These are phyloP conservation scores for Magnaporthales sp. DNA, from an alignment of 2,329 filamentous ascomycete species.

Conservation along the genomic window DNA sequence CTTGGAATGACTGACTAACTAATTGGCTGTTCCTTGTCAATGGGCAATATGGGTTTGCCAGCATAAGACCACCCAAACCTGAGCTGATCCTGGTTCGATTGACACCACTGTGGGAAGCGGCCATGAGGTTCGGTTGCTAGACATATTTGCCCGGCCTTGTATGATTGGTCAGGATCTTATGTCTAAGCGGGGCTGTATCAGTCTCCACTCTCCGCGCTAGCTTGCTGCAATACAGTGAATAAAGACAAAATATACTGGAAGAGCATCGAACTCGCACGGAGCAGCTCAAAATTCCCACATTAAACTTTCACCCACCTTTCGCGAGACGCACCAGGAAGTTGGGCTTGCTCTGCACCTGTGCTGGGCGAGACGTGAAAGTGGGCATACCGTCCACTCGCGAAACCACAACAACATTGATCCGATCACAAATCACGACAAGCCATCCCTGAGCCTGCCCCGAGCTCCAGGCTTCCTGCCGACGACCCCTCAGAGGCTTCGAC, in stretches of 20 bases:
- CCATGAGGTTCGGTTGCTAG: neutral
- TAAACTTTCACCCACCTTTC: slow-evolving; percentile 5
- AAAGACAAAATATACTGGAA: too few relatives aligned
- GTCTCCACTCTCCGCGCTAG: neutral
- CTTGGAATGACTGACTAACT: neutral
- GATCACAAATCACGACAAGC: neutral
- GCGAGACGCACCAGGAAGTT: neutral
- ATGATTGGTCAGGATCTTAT: neutral
- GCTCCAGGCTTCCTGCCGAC: neutral
- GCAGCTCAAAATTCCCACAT: neutral
- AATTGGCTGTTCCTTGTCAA: neutral
- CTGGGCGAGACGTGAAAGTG: slow-evolving; percentile 1
- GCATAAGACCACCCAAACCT: neutral
- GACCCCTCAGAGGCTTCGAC: slow-evolving; percentile 1
- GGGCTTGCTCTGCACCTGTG: neutral
- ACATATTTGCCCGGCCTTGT: neutral
- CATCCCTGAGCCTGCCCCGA: neutral
- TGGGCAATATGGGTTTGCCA: neutral
- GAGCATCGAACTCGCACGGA: neutral
- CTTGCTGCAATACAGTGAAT: neutral
- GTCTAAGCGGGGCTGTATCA: neutral
- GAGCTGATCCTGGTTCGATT: neutral
- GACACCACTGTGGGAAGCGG: neutral
- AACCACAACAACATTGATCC: slow-evolving; percentile 1
- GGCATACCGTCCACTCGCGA: neutral